phyloP scores from a whole-genome alignment of 2,329 filamentous ascomycete genomes.

The Cercospora berteroae region DNA sequence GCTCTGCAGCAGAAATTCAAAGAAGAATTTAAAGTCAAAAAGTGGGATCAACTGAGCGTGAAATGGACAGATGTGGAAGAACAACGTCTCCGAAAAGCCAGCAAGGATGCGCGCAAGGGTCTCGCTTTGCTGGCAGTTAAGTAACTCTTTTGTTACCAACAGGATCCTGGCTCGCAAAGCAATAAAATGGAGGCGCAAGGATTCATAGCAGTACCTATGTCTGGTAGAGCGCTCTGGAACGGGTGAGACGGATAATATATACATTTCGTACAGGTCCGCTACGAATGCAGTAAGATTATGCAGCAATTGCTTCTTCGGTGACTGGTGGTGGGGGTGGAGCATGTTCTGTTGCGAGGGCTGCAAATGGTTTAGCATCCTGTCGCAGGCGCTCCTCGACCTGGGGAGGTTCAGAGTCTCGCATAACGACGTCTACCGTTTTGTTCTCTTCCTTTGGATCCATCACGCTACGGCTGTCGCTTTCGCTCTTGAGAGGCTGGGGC shows the following conservation, averaged over 20 bases:
- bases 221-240: neutral
- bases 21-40: constrained; percentile 58
- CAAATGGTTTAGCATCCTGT: neutral
- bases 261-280: neutral
- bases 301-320: constrained; percentile 5
- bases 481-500: constrained; percentile 1
- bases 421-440: constrained; percentile 17
- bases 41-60: constrained; percentile 62
- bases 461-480: constrained; percentile 11
- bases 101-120: constrained; percentile 56
- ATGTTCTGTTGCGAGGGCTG: constrained; percentile 1
- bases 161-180: neutral
- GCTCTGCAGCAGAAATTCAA: constrained; percentile 56
- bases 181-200: neutral
- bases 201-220: neutral
- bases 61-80: constrained; percentile 65
- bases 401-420: constrained; percentile 15
- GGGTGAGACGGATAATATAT: neutral
- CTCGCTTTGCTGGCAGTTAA: constrained; percentile 61
- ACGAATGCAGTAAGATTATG: neutral
- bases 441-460: constrained; percentile 3
- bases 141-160: constrained; percentile 32
- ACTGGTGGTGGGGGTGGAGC: neutral
- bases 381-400: constrained; percentile 3
- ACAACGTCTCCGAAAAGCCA: constrained; percentile 57